A percentile compares a stretch with the other conserved stretches of the same genome.
These are phyloP conservation scores for Spergularia azorica DNA, from an alignment of 179 eudicot species.

Conservation along the genomic window DNA sequence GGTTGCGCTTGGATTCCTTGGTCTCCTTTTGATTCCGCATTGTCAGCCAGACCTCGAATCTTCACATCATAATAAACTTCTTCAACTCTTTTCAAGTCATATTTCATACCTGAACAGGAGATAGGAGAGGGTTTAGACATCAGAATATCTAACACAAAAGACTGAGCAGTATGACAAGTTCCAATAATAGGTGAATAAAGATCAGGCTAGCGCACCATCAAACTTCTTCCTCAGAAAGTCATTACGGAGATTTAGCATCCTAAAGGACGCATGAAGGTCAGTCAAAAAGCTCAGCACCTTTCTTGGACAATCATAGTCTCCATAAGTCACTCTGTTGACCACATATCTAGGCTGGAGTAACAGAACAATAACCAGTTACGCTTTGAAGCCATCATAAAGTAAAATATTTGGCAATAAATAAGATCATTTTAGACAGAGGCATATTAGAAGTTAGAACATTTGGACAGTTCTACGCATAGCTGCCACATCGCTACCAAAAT, in stretches of 20 bases:
- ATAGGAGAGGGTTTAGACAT: background rate
- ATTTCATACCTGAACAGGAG: slow-evolving; percentile 75
- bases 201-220: slow-evolving; percentile 59
- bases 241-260: slow-evolving; percentile 97
- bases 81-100: slow-evolving; percentile 90
- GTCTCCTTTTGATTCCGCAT: slow-evolving; percentile 41
- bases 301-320: slow-evolving; percentile 89
- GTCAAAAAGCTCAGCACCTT: slow-evolving; percentile 86
- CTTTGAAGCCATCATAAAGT: background rate
- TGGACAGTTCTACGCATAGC: background rate
- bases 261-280: slow-evolving; percentile 93
- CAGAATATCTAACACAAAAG: background rate
- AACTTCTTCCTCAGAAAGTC: slow-evolving; percentile 96
- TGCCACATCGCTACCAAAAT: background rate
- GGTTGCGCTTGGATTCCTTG: slow-evolving; percentile 40
- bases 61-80: slow-evolving; percentile 95
- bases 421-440: background rate
- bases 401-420: background rate
- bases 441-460: background rate
- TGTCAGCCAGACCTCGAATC: slow-evolving; percentile 75
- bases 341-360: slow-evolving; percentile 91
- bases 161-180: background rate
- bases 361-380: slow-evolving; percentile 5
- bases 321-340: slow-evolving; percentile 92
- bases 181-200: background rate